phyloP scores from a whole-genome alignment of 805 yeast species.

The Lipomyces mesembrius region DNA sequence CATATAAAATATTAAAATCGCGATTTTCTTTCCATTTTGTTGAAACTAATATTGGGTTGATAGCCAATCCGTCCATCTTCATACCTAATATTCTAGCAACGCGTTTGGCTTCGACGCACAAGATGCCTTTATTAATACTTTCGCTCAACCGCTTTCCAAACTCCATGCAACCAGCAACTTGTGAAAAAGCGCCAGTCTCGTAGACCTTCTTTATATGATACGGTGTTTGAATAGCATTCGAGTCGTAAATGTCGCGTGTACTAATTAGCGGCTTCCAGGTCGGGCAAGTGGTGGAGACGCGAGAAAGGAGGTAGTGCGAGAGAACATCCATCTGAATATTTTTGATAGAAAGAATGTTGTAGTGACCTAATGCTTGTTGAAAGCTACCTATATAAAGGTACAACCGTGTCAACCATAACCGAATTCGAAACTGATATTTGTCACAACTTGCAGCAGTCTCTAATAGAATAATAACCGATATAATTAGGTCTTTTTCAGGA shows the following conservation, averaged over 20 bases:
- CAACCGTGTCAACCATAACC: constrained; percentile 70
- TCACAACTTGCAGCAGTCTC: constrained; percentile 62
- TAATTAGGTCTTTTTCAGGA: constrained; percentile 36
- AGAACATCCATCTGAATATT: constrained; percentile 77
- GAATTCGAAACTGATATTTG: constrained; percentile 71
- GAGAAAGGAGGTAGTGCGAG: constrained; percentile 54
- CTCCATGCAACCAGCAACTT: constrained; percentile 66
- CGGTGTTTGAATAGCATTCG: constrained; percentile 50
- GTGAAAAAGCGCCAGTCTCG: constrained; percentile 64
- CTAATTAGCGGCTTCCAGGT: constrained; percentile 47
- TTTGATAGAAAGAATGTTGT: constrained; percentile 62
- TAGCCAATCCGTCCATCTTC: constrained; percentile 40
- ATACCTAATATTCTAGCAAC: constrained; percentile 43
- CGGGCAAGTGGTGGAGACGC: constrained; percentile 56
- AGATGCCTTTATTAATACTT: constrained; percentile 55
- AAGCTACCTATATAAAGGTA: constrained; percentile 64
- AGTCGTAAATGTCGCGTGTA: constrained; percentile 56
- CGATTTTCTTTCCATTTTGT: constrained; percentile 57
- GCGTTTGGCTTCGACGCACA: constrained; percentile 42
- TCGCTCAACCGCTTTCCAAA: constrained; percentile 57
- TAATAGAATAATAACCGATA: constrained; percentile 58
- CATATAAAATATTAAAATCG: constrained; percentile 61
- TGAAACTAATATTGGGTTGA: constrained; percentile 13
- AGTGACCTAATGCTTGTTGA: constrained; percentile 57
- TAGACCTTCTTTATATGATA: constrained; percentile 62